Evolutionary conservation across 257 asterid species (phyloP).

Genomic region (Rhazya stricta): DNA sequence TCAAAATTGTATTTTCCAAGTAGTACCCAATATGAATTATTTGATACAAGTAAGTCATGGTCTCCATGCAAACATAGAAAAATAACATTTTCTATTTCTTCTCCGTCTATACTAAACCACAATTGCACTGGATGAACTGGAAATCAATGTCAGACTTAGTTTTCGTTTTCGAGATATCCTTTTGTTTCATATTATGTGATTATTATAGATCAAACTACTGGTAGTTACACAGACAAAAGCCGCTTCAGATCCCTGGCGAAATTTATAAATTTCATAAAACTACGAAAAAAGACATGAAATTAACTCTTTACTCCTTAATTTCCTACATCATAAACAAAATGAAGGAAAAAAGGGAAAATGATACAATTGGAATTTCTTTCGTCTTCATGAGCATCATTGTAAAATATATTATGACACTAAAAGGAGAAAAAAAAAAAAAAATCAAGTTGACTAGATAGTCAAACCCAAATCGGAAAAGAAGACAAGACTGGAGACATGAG

Average conservation of each 20-base stretch:
- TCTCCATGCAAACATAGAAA: neutral
- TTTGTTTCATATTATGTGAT: too few relatives aligned
- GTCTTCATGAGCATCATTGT: neutral
- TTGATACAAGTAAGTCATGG: neutral
- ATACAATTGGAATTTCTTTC: neutral
- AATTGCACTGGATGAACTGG: neutral
- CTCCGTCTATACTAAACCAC: neutral
- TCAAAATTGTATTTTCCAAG: neutral
- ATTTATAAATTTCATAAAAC: too few relatives aligned
- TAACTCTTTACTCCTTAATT: too few relatives aligned
- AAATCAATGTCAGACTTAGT: neutral
- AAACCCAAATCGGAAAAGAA: neutral
- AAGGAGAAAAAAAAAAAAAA: neutral
- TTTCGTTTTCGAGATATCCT: too few relatives aligned
- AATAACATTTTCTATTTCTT: too few relatives aligned
- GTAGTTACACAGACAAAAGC: too few relatives aligned
- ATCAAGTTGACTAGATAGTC: neutral
- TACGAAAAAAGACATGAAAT: too few relatives aligned
- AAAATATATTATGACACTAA: neutral
- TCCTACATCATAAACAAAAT: too few relatives aligned
- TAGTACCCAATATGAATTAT: neutral
- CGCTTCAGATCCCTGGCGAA: too few relatives aligned
- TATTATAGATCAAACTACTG: too few relatives aligned
- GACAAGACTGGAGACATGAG: neutral
- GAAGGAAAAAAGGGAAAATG: neutral